phyloP scores from a whole-genome alignment of 352 stramenopile genomes.

The Pythium graminicola region DNA sequence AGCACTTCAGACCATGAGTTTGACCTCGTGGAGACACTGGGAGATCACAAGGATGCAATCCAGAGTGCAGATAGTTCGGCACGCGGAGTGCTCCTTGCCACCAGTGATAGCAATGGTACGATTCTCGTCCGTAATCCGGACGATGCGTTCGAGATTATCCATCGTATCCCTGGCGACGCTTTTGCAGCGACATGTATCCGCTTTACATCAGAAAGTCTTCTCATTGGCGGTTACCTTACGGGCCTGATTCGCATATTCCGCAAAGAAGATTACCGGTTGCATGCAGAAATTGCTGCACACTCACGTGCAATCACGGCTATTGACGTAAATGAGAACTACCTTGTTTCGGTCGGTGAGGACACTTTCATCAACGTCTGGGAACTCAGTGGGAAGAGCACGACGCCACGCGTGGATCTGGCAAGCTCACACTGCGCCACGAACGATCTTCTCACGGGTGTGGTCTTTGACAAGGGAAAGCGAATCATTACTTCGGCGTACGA shows the following conservation, averaged over 20 bases:
- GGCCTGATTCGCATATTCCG: constrained; percentile 52
- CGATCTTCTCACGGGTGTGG: constrained; percentile 55
- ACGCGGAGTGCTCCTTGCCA: constrained; percentile 38
- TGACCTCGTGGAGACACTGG: constrained; percentile 51
- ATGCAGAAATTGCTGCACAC: constrained; percentile 62
- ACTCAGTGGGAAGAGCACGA: constrained; percentile 21
- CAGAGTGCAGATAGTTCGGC: constrained; percentile 46
- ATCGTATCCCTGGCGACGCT: constrained; percentile 39
- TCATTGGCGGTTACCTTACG: constrained; percentile 54
- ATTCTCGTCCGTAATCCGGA: constrained; percentile 51
- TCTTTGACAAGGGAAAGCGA: constrained; percentile 38
- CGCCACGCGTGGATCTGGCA: constrained; percentile 34
- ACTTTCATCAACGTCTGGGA: constrained; percentile 81
- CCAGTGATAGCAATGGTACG: constrained; percentile 48
- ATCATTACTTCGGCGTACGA: constrained; percentile 62
- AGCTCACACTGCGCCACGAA: constrained; percentile 60
- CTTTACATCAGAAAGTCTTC: constrained; percentile 48
- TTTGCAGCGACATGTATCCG: constrained; percentile 47
- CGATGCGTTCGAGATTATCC: constrained; percentile 53
- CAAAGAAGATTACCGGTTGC: constrained; percentile 38
- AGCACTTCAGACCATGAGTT: constrained; percentile 38
- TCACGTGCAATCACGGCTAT: constrained; percentile 62
- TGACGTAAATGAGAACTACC: constrained; percentile 38
- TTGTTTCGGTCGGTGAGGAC: constrained; percentile 67
- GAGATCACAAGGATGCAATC: constrained; percentile 47